phyloP scores from a whole-genome alignment of 2,329 filamentous ascomycete species.

The Coleophoma cylindrospora region DNA sequence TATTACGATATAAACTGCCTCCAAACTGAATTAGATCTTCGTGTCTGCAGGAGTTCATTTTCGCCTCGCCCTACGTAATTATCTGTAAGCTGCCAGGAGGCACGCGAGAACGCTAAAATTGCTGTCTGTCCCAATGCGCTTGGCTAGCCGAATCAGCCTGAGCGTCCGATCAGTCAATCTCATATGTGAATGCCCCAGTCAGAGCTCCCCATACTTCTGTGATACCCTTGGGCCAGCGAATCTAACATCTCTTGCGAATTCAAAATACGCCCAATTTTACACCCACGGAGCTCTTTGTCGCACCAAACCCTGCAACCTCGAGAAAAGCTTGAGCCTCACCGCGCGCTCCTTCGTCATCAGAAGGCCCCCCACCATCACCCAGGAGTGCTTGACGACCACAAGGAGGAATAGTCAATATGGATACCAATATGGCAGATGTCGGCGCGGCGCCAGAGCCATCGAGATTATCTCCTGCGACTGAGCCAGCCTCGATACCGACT shows the following conservation, averaged over 20 bases:
- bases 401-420: constrained; percentile 51
- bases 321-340: constrained; percentile 7
- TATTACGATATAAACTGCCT: background rate
- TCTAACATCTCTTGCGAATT: background rate
- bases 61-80: background rate
- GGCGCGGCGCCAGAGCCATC: constrained; percentile 76
- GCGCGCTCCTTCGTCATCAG: constrained; percentile 20
- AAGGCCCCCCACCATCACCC: constrained; percentile 17
- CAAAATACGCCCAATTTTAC: background rate
- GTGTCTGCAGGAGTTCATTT: background rate
- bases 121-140: background rate
- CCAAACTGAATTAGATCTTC: too few species aligned
- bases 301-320: constrained; percentile 3
- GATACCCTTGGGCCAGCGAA: constrained; percentile 16
- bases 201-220: constrained; percentile 11
- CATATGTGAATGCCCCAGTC: background rate
- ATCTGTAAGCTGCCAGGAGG: too few species aligned
- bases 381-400: constrained; percentile 4
- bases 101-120: too few species aligned
- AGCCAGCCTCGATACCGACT: constrained; percentile 86
- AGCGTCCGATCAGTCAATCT: constrained; percentile 2
- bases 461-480: constrained; percentile 69
- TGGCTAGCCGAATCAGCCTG: constrained; percentile 4
- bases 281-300: background rate
- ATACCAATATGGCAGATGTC: constrained; percentile 99